Evolutionary conservation across 805 yeast genomes (phyloP).

Genomic region (Maudiozyma serrabonitensis): DNA sequence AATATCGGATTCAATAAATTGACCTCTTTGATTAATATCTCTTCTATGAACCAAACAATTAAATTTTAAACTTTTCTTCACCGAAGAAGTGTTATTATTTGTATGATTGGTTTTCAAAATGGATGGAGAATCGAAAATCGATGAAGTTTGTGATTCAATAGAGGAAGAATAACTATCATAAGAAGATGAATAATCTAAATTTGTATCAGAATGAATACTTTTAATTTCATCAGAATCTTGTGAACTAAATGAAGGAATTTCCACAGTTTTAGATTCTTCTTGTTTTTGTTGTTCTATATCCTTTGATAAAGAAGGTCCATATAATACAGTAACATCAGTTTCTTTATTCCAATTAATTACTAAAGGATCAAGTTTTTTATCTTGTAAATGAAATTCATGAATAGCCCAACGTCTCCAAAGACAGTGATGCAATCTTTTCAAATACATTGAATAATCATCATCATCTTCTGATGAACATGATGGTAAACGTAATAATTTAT

Average conservation of each 20-base stretch:
- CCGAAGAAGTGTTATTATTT: conserved; percentile 1
- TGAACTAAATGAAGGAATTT: not conserved
- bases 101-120: not conserved
- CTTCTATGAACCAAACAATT: conserved; percentile 18
- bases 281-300: not conserved
- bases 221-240: not conserved
- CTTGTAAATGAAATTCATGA: conserved; percentile 46
- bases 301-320: conserved; percentile 55
- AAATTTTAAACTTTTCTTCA: conserved; percentile 15
- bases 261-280: too few species aligned
- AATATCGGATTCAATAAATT: conserved; percentile 12
- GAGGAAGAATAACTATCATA: conserved; percentile 12
- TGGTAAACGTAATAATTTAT: conserved; percentile 24
- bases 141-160: conserved; percentile 18
- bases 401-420: conserved; percentile 96
- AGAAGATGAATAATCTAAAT: not conserved
- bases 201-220: not conserved
- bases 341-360: conserved; percentile 91
- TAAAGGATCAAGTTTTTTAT: conserved; percentile 67
- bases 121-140: conserved; percentile 17
- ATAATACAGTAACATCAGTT: conserved; percentile 88
- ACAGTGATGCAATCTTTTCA: conserved; percentile 61
- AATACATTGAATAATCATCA: conserved; percentile 23
- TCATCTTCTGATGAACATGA: conserved; percentile 29
- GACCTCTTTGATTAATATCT: conserved; percentile 19